Conservation (phyloP, 495 filamentous ascomycete genomes). For the Penicillium nucicola region DNA sequence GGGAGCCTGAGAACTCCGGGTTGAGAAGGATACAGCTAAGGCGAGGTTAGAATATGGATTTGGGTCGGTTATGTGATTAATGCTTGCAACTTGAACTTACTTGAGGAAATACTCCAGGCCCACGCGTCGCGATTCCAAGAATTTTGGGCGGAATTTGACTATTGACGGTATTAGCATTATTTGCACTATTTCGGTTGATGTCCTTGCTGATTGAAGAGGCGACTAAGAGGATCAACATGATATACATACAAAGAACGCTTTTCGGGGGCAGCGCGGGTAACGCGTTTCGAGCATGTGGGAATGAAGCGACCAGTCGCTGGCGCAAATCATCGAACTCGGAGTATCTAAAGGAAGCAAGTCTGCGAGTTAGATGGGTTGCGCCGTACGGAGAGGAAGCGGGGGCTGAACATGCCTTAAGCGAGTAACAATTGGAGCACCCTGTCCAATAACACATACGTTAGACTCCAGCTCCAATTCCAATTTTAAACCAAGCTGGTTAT, state of each 20-base stretch:
- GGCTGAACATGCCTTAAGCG: constrained; percentile 49
- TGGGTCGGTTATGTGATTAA: background rate
- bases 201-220: too few relatives aligned
- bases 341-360: constrained; percentile 44
- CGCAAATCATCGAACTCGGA: constrained; percentile 70
- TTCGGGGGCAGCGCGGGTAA: constrained; percentile 68
- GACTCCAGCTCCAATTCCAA: constrained; percentile 9
- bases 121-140: constrained; percentile 61
- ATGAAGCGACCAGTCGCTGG: constrained; percentile 54
- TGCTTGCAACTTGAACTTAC: constrained; percentile 50
- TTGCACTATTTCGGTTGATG: too few relatives aligned
- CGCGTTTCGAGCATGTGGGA: constrained; percentile 61
- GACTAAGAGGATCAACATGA: too few relatives aligned
- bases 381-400: too few relatives aligned
- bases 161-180: constrained; percentile 10
- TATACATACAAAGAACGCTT: constrained; percentile 60
- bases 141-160: constrained; percentile 66
- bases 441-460: constrained; percentile 11
- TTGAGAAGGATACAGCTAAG: constrained; percentile 63
- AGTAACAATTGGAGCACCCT: constrained; percentile 60
- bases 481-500: constrained; percentile 5
- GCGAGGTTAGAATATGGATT: background rate
- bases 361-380: too few relatives aligned
- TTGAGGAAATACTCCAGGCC: constrained; percentile 72
- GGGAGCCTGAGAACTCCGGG: constrained; percentile 65